phyloP scores from a whole-genome alignment of 257 asterid genomes.

The Capsicum chinense region DNA sequence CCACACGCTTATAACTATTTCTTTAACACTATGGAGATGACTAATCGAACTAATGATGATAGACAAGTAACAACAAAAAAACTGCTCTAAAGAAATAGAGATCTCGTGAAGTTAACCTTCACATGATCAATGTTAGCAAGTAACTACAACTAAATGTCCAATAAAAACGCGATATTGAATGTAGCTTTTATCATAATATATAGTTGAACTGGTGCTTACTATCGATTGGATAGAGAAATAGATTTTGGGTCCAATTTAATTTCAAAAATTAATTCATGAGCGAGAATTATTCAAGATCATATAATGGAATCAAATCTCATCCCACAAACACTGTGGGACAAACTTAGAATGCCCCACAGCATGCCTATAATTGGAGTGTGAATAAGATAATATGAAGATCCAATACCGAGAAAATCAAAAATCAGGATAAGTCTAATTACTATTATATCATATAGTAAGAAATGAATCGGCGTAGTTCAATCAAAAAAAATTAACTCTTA shows the following conservation, averaged over 20 bases:
- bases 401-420: background rate
- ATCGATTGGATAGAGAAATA: background rate
- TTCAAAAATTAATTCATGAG: background rate
- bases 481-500: background rate
- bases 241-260: background rate
- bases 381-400: no score
- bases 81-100: background rate
- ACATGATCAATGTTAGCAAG: constrained; percentile 26
- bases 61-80: constrained; percentile 20
- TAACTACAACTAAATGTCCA: constrained; percentile 6
- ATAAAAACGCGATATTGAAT: background rate
- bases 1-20: constrained; percentile 2
- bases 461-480: no score
- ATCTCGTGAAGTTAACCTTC: constrained; percentile 11
- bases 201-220: background rate
- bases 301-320: background rate
- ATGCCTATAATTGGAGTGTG: background rate
- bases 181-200: background rate
- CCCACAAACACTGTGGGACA: background rate
- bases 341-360: background rate
- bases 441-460: background rate
- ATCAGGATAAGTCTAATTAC: no score
- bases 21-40: constrained; percentile 10
- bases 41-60: constrained; percentile 27
- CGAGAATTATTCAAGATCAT: background rate